Percentiles rank a stretch among this genome's conserved stretches.
Conservation (phyloP, 2,329 filamentous ascomycete genomes). For the Calonectria montana region DNA sequence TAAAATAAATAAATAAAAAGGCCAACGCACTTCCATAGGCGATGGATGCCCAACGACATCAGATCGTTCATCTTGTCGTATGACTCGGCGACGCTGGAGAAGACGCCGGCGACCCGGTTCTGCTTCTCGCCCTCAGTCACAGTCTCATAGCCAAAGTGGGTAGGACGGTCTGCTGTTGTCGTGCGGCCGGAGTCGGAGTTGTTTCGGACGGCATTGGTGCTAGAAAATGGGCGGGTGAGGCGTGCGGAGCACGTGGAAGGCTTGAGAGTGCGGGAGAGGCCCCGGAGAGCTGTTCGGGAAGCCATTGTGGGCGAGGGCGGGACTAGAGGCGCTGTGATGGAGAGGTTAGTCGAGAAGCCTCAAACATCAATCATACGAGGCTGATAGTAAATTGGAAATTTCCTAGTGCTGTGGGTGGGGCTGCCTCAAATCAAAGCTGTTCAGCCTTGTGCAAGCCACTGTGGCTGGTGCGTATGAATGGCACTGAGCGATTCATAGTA, state of each 20-base stretch:
- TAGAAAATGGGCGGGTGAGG: slow-evolving; percentile 44
- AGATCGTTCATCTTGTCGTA: slow-evolving; percentile 99
- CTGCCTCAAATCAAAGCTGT: not conserved
- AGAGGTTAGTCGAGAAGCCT: slow-evolving; percentile 33
- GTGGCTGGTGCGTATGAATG: slow-evolving; percentile 28
- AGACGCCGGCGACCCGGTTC: slow-evolving; percentile 81
- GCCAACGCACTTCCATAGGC: slow-evolving; percentile 81
- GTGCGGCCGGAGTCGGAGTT: slow-evolving; percentile 31
- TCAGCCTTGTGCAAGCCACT: slow-evolving; percentile 39
- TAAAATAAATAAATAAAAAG: not conserved
- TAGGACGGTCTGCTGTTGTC: slow-evolving; percentile 66
- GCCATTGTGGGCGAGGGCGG: slow-evolving; percentile 39
- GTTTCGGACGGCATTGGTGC: slow-evolving; percentile 41
- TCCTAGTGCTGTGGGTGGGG: slow-evolving; percentile 30
- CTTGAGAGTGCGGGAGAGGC: slow-evolving; percentile 40
- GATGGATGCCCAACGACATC: slow-evolving; percentile 97
- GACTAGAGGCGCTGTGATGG: slow-evolving; percentile 25
- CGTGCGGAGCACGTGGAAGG: slow-evolving; percentile 26
- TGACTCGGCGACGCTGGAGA: slow-evolving; percentile 92
- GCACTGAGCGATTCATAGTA: not conserved
- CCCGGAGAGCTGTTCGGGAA: slow-evolving; percentile 45
- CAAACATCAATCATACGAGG: slow-evolving; percentile 39
- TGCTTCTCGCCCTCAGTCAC: slow-evolving; percentile 83
- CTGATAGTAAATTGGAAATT: slow-evolving; percentile 41
- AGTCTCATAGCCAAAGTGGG: slow-evolving; percentile 92